phyloP scores from a whole-genome alignment of 345 rosid species.

The Arabis hirsuta region DNA sequence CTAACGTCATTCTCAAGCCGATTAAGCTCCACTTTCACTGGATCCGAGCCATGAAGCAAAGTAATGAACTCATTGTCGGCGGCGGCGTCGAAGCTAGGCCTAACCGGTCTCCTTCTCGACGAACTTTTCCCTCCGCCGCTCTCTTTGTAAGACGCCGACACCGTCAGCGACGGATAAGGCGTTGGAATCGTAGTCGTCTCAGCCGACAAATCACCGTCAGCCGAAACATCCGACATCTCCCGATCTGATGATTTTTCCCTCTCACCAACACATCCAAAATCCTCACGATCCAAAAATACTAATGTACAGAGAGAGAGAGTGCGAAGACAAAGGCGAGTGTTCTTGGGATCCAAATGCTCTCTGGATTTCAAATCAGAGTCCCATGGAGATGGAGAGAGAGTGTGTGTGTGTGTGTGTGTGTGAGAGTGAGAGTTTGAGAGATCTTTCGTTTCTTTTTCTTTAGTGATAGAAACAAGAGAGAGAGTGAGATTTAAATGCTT shows the following conservation, averaged over 20 bases:
- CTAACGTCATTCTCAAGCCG: conserved; percentile 97
- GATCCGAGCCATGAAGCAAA: conserved; percentile 97
- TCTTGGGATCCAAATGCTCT: conserved; percentile 34
- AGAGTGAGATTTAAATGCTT: conserved; percentile 37
- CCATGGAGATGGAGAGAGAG: background rate
- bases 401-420: no score
- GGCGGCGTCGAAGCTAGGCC: conserved; percentile 84
- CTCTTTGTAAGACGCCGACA: conserved; percentile 79
- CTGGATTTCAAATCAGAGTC: conserved; percentile 37
- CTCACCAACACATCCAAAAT: conserved; percentile 32
- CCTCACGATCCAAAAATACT: conserved; percentile 27
- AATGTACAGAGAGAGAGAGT: background rate
- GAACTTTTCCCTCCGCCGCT: conserved; percentile 58
- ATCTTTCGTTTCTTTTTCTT: conserved; percentile 1
- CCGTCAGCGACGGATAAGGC: conserved; percentile 50
- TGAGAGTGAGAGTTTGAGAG: background rate
- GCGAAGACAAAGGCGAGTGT: background rate
- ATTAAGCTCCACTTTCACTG: conserved; percentile 97
- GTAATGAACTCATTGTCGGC: conserved; percentile 86
- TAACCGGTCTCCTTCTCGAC: conserved; percentile 65
- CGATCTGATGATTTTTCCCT: conserved; percentile 30
- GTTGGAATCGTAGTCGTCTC: conserved; percentile 22
- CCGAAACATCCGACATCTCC: conserved; percentile 42
- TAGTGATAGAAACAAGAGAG: conserved; percentile 14
- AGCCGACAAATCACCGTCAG: conserved; percentile 37